Base-by-base conservation (phyloP, 2,329 filamentous ascomycete species). In the Aspergillus sp. region DNA sequence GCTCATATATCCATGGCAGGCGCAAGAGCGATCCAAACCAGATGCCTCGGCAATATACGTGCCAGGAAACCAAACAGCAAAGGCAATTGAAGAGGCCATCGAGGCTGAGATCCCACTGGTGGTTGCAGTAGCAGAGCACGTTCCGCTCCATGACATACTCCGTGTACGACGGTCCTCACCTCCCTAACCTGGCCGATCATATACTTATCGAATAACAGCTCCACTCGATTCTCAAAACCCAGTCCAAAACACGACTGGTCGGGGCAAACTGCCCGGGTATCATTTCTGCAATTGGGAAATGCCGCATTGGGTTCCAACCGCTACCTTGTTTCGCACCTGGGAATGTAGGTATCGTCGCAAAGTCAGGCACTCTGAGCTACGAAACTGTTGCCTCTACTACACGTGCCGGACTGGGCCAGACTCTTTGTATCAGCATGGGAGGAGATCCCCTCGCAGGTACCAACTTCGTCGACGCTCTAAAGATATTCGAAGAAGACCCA, bases 231-330 rank as follows among this genome's bases (percentile, higher is more conserved):
- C 80, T 93, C 4, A 80, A 84, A 60, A 89, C 88, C 0, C 90
- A 93, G 68, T 87, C 82, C 1, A 88, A 84, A 64, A 90, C 88
- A 0, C 80, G 90, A 6, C 80, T 93, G 0, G 88, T 93, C 0
- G 90, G 90, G 2, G 88, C 90, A n/a, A 93, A 93, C 69, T 89
- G 88, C 19, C 89, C 90, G 0, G 90, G 90, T 0, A 91, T 93
- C 60, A 91, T 93, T 56, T 89, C 88, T 4, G 87, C 89, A 0
- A 82, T 87, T 21, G 87, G 86, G 2, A 84, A 81, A 65, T 93
- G 90, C 64, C 81, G 86, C 45, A 86, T 89, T 68, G 90, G 90
- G 0, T 92, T 93, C 69, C 89, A 92, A 70, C 90, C 90, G 5
- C 77, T 93, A 12, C 84, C 87, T 0, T 90, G 87, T 57, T 93